Evolutionary conservation across 2,329 filamentous ascomycete species (phyloP).

Genomic region (Curvularia verruculosa): DNA sequence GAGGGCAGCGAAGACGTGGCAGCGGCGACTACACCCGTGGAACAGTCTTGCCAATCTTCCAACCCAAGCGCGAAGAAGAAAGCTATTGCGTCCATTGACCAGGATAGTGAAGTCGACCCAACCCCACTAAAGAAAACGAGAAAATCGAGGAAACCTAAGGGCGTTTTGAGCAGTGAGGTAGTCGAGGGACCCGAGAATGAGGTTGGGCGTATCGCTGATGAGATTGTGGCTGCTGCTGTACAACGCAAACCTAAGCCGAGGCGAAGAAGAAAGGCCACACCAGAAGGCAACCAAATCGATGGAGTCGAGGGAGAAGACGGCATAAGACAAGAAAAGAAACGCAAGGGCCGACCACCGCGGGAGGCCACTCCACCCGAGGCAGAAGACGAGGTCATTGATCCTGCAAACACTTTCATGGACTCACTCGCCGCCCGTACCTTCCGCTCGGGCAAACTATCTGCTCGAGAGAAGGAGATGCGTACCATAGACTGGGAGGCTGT

Average conservation of each 20-base stretch:
- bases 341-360: constrained; percentile 36
- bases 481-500: constrained; percentile 66
- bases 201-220: constrained; percentile 16
- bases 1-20: constrained; percentile 19
- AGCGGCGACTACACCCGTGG: constrained; percentile 11
- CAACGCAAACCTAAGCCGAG: constrained; percentile 27
- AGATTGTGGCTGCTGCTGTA: constrained; percentile 12
- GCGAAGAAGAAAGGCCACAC: constrained; percentile 22
- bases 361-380: constrained; percentile 46
- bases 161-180: constrained; percentile 10
- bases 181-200: constrained; percentile 19
- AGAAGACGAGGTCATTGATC: constrained; percentile 62
- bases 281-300: constrained; percentile 17
- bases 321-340: constrained; percentile 22
- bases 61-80: constrained; percentile 22
- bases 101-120: constrained; percentile 20
- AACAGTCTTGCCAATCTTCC: constrained; percentile 20
- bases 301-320: constrained; percentile 18
- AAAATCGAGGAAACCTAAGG: constrained; percentile 38
- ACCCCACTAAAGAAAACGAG: constrained; percentile 34
- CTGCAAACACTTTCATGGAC: constrained; percentile 71
- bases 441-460: constrained; percentile 76
- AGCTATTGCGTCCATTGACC: constrained; percentile 13
- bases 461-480: constrained; percentile 73
- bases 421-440: constrained; percentile 69